Base-by-base conservation (phyloP, 305 asterid species). In the Fraxinus angustifolia region DNA sequence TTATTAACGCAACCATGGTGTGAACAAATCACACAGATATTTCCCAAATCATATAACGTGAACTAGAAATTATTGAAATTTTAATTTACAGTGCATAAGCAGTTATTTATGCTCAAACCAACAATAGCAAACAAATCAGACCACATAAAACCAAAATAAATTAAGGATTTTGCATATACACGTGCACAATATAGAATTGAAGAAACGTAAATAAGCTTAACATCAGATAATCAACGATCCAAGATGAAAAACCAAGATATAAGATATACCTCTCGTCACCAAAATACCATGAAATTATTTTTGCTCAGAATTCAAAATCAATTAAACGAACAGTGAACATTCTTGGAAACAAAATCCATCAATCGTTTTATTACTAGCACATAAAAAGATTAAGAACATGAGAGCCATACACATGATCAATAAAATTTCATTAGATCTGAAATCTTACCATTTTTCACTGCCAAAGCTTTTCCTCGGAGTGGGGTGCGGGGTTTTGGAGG, bases 371-470 rank as follows among this genome's bases (percentile, higher is more conserved):
- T 62, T 21, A 60, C 30, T 30, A 31, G 50, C 6, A 38, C 6
- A 26, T 26, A 6, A 23, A 12, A 48, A n/a, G 16, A 5, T 30
- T 28, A 73, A 58, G 16, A 53, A 73, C 36, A 38, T 1, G 8
- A 34, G n/a, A 50, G 60, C 11, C 31, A n/a, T 19, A 31, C 68
- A 68, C 40, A 11, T 28, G 23, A 73, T 34, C 73, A 73, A 36
- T 67, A 78, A 28, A 77, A 50, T 28, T 36, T 34, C 53, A 38
- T 50, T 40, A 6, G 81, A 77, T 45, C 56, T 28, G n/a, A 73
- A 77, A 70, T 60, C 86, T 82, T 73, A 87, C 92, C 92, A 89
- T 89, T 72, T 84, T 76, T 77, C 67, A 58, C 53, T 76, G 62
- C 68, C 70, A 45, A 71, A 19, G 82, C 75, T 33, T 38, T 84